Evolutionary conservation across 306 rosid species (phyloP).

Genomic region (Hippophae rhamnoides): DNA sequence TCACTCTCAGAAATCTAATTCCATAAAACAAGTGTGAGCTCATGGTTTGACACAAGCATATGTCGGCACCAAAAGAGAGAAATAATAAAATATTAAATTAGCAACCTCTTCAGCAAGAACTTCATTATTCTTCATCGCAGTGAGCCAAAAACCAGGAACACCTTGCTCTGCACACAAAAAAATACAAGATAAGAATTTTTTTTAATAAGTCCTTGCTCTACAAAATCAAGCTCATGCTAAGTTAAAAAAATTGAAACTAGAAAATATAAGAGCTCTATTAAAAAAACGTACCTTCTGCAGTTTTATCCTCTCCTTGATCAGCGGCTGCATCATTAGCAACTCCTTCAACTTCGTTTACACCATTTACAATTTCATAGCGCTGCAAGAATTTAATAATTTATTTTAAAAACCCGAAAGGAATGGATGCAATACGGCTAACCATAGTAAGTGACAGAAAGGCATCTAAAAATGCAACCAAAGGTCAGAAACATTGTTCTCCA

Average conservation of each 20-base stretch:
- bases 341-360: constrained; percentile 61
- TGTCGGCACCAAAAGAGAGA: not conserved
- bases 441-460: too few species aligned
- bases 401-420: not conserved
- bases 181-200: constrained; percentile 6
- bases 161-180: constrained; percentile 53
- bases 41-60: not conserved
- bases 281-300: constrained; percentile 31
- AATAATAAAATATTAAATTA: not conserved
- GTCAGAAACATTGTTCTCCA: too few species aligned
- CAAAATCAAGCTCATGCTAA: too few species aligned
- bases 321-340: constrained; percentile 27
- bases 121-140: constrained; percentile 82
- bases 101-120: constrained; percentile 85
- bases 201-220: not conserved
- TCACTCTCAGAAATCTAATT: constrained; percentile 77
- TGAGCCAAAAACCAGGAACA: constrained; percentile 83
- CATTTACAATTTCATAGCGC: constrained; percentile 74
- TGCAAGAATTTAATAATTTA: constrained; percentile 21
- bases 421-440: too few species aligned
- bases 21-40: constrained; percentile 4
- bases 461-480: too few species aligned
- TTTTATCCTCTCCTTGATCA: constrained; percentile 37
- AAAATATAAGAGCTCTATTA: too few species aligned
- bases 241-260: too few species aligned